A percentile compares a stretch with the other conserved stretches of the same genome.
Conservation (phyloP, 2,329 filamentous ascomycete genomes). For the Sporothrix pseudoabietina region DNA sequence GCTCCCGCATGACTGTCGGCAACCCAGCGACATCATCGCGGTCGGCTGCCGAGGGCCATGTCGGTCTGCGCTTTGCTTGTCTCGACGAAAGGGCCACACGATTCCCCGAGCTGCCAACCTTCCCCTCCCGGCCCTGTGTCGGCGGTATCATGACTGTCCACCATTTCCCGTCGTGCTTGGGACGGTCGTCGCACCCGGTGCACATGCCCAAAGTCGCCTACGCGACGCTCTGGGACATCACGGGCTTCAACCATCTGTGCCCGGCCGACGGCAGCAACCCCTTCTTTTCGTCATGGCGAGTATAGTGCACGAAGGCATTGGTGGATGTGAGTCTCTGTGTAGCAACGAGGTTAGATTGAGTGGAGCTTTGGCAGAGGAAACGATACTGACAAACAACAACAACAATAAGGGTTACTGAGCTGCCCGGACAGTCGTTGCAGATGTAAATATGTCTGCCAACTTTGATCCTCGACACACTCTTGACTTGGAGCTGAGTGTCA, state of each 20-base stretch:
- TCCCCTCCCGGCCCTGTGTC: conserved; percentile 44
- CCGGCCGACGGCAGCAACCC: conserved; percentile 43
- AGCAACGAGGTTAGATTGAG: background rate
- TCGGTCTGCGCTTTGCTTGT: conserved; percentile 36
- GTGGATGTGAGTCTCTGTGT: conserved; percentile 7
- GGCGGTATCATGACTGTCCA: conserved; percentile 48
- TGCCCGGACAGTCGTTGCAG: conserved; percentile 10
- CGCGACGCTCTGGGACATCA: conserved; percentile 36
- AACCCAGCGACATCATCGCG: background rate
- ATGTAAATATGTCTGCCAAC: background rate
- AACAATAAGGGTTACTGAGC: conserved; percentile 12
- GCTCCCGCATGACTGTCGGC: conserved; percentile 22
- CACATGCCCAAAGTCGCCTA: conserved; percentile 37
- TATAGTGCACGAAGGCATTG: conserved; percentile 13
- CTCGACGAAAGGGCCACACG: conserved; percentile 27
- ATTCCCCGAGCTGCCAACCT: conserved; percentile 41
- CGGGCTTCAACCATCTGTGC: conserved; percentile 44
- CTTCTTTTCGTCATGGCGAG: conserved; percentile 33
- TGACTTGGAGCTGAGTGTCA: background rate
- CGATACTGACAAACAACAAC: background rate
- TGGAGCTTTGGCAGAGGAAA: no score
- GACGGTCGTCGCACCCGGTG: conserved; percentile 41
- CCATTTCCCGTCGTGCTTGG: conserved; percentile 50
- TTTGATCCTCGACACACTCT: background rate
- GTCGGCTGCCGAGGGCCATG: conserved; percentile 34